phyloP scores from a whole-genome alignment of 306 rosid genomes.

The Comarum palustre region DNA sequence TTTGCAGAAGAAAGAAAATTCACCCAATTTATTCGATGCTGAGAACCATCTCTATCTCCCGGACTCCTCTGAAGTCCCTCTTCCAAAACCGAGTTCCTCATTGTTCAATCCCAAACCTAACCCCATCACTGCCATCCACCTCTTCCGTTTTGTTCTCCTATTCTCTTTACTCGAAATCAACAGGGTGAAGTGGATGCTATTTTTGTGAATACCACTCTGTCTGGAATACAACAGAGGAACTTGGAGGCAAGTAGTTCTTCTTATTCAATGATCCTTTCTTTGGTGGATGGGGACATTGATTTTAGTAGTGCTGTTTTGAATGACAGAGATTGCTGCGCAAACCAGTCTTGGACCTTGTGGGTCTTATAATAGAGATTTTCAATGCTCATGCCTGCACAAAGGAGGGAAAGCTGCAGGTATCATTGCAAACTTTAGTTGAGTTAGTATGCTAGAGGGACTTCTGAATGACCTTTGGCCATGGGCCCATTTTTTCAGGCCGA shows the following conservation, averaged over 20 bases:
- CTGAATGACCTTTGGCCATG: slow-evolving; percentile 2
- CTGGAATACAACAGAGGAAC: slow-evolving; percentile 86
- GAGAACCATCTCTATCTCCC: slow-evolving; percentile 27
- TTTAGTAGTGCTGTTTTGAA: background rate
- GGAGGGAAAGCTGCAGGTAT: slow-evolving; percentile 86
- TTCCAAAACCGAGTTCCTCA: slow-evolving; percentile 23
- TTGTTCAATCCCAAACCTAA: slow-evolving; percentile 13
- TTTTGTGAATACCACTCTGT: slow-evolving; percentile 68
- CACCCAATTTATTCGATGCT: slow-evolving; percentile 34
- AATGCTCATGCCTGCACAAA: slow-evolving; percentile 85
- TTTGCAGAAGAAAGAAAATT: background rate
- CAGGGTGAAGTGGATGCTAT: slow-evolving; percentile 84
- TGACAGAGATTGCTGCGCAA: slow-evolving; percentile 61
- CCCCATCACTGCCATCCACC: background rate
- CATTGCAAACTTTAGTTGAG: background rate
- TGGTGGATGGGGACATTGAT: background rate
- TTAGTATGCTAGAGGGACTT: slow-evolving; percentile 6
- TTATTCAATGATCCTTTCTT: background rate
- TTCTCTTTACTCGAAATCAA: slow-evolving; percentile 27
- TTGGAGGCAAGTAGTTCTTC: slow-evolving; percentile 61
- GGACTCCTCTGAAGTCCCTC: slow-evolving; percentile 31
- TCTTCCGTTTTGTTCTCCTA: slow-evolving; percentile 25
- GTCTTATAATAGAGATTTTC: slow-evolving; percentile 94
- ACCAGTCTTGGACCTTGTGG: slow-evolving; percentile 86
- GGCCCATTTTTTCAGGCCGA: slow-evolving; percentile 57